A percentile compares a stretch with the other conserved stretches of the same genome.
These are phyloP conservation scores for Backusella psychrophila DNA, from an alignment of 192 early-diverging fungal species.

Conservation along the genomic window DNA sequence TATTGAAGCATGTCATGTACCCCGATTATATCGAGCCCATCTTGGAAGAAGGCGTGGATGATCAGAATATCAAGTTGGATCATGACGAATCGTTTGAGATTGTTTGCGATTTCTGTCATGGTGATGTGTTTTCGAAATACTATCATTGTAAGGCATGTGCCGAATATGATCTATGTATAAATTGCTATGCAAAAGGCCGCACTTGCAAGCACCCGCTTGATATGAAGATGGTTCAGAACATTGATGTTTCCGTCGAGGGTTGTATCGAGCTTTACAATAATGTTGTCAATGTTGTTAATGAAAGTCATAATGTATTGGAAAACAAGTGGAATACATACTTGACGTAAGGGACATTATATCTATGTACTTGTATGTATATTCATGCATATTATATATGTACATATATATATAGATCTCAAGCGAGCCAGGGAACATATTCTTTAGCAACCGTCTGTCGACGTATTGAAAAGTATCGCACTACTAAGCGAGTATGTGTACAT, in stretches of 20 bases:
- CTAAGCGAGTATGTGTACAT: neutral
- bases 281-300: conserved; percentile 1
- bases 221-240: conserved; percentile 13
- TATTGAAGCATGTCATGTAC: neutral
- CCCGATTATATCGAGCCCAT: conserved; percentile 19
- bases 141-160: conserved; percentile 22
- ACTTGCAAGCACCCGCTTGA: conserved; percentile 10
- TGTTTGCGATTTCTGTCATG: conserved; percentile 27
- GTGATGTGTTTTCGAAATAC: conserved; percentile 20
- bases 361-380: neutral
- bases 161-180: conserved; percentile 22
- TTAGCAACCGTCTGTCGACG: conserved; percentile 19
- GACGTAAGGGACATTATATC: neutral
- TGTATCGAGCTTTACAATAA: conserved; percentile 8
- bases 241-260: neutral
- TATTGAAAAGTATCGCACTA: conserved; percentile 11
- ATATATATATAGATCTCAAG: neutral
- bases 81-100: neutral
- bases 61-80: neutral
- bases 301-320: neutral
- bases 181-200: conserved; percentile 23
- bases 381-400: neutral
- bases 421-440: neutral
- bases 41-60: neutral
- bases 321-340: neutral